These are phyloP conservation scores for Trifolium fragiferum DNA, from an alignment of 306 rosid genomes.

Conservation along the genomic window DNA sequence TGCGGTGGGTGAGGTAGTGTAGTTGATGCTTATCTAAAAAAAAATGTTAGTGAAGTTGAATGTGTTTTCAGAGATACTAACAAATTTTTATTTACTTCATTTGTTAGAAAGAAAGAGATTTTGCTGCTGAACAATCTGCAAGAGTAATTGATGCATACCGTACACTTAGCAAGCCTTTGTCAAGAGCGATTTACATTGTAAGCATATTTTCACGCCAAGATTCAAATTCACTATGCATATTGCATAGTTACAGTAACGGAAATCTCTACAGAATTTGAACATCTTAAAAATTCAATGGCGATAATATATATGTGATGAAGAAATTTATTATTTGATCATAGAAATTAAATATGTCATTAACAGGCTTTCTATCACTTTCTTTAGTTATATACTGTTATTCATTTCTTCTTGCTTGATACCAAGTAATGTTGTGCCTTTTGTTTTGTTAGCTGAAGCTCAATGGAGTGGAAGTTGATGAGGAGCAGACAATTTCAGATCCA, in stretches of 20 bases:
- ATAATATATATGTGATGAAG: conserved; percentile 8
- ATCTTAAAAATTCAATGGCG: conserved; percentile 30
- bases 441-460: conserved; percentile 72
- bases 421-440: conserved; percentile 20
- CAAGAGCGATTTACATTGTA: conserved; percentile 81
- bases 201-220: conserved; percentile 36
- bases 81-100: conserved; percentile 33
- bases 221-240: conserved; percentile 35
- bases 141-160: conserved; percentile 85
- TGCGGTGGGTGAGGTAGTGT: neutral
- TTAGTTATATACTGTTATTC: conserved; percentile 19
- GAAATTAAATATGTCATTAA: conserved; percentile 11
- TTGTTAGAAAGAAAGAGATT: conserved; percentile 77
- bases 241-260: conserved; percentile 11
- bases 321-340: conserved; percentile 17
- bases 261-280: conserved; percentile 21
- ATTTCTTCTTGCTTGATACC: conserved; percentile 24
- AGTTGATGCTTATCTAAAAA: neutral
- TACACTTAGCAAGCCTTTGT: conserved; percentile 82
- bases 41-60: conserved; percentile 2
- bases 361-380: neutral
- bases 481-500: conserved; percentile 78
- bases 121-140: conserved; percentile 93
- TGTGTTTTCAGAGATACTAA: conserved; percentile 20
- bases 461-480: conserved; percentile 81